Conservation (phyloP, 2,329 filamentous ascomycete genomes). For the Ilyonectria robusta region DNA sequence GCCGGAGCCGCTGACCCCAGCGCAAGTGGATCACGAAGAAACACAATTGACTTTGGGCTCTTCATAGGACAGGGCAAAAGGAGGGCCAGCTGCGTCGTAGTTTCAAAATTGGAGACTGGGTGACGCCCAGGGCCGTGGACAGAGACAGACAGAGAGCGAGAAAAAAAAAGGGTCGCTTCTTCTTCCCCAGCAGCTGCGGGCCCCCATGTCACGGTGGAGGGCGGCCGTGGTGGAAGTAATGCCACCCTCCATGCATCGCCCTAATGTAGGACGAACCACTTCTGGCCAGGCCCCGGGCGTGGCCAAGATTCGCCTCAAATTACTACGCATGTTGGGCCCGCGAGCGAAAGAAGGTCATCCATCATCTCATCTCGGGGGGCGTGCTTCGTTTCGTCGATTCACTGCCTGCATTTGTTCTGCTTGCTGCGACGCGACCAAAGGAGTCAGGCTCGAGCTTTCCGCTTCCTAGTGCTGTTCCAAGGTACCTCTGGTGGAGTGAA, state of each 20-base stretch:
- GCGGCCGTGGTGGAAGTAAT: slow-evolving; percentile 44
- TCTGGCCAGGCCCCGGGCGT: slow-evolving; percentile 47
- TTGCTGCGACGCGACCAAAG: slow-evolving; percentile 31
- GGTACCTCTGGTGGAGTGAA: slow-evolving; percentile 36
- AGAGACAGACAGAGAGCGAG: slow-evolving; percentile 3
- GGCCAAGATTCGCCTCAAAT: slow-evolving; percentile 49
- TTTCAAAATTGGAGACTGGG: slow-evolving; percentile 10
- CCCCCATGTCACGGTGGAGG: slow-evolving; percentile 44
- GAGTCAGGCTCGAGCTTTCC: slow-evolving; percentile 31
- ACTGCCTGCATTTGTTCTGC: slow-evolving; percentile 35
- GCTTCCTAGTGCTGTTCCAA: slow-evolving; percentile 15
- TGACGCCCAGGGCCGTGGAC: not conserved
- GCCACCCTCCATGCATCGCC: slow-evolving; percentile 50
- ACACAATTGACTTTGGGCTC: slow-evolving; percentile 20
- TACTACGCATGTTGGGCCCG: slow-evolving; percentile 41
- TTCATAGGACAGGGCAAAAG: slow-evolving; percentile 10
- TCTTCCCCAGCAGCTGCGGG: slow-evolving; percentile 40
- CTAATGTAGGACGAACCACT: slow-evolving; percentile 54
- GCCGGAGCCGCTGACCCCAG: slow-evolving; percentile 29
- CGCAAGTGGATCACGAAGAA: slow-evolving; percentile 23
- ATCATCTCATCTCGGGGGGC: slow-evolving; percentile 42
- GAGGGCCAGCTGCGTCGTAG: not conserved
- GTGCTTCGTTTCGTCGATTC: slow-evolving; percentile 40
- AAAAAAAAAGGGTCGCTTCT: slow-evolving; percentile 43
- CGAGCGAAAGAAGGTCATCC: slow-evolving; percentile 32